A percentile compares a stretch with the other conserved stretches of the same genome.
These are phyloP conservation scores for Boletus rex-veris DNA, from an alignment of 768 basidiomycete species.

Conservation along the genomic window DNA sequence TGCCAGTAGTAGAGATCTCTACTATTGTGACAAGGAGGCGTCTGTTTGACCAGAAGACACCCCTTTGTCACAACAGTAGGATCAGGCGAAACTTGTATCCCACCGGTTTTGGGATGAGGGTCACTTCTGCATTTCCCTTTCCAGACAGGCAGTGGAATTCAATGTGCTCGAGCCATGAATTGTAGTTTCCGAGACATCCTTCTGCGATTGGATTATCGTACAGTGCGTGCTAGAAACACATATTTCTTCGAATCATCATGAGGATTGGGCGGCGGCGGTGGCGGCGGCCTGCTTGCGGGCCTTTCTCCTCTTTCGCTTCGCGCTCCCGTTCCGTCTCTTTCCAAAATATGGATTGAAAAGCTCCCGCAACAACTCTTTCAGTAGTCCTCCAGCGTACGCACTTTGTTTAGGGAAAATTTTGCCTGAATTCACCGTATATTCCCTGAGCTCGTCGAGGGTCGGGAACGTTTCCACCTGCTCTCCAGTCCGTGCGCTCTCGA, in stretches of 20 bases:
- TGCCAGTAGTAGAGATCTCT: too few relatives aligned
- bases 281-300: conserved; percentile 6
- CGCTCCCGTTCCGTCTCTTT: conserved; percentile 18
- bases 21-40: background rate
- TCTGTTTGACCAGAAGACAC: background rate
- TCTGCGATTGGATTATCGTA: background rate
- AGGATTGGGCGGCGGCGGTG: background rate
- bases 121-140: too few relatives aligned
- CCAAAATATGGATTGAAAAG: conserved; percentile 18
- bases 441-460: conserved; percentile 21
- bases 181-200: too few relatives aligned
- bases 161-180: too few relatives aligned
- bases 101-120: too few relatives aligned
- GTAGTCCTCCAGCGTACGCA: conserved; percentile 29
- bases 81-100: too few relatives aligned
- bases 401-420: conserved; percentile 29
- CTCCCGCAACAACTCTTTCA: conserved; percentile 31
- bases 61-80: background rate
- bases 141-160: too few relatives aligned
- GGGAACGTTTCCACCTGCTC: conserved; percentile 22
- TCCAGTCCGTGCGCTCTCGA: conserved; percentile 17
- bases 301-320: conserved; percentile 14
- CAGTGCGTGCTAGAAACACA: background rate
- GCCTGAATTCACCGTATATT: conserved; percentile 18
- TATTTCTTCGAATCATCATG: background rate